A percentile compares a stretch with the other conserved stretches of the same genome.
These are phyloP conservation scores for Rhynchosporium agropyri DNA, from an alignment of 2,329 filamentous ascomycete genomes.

Conservation along the genomic window DNA sequence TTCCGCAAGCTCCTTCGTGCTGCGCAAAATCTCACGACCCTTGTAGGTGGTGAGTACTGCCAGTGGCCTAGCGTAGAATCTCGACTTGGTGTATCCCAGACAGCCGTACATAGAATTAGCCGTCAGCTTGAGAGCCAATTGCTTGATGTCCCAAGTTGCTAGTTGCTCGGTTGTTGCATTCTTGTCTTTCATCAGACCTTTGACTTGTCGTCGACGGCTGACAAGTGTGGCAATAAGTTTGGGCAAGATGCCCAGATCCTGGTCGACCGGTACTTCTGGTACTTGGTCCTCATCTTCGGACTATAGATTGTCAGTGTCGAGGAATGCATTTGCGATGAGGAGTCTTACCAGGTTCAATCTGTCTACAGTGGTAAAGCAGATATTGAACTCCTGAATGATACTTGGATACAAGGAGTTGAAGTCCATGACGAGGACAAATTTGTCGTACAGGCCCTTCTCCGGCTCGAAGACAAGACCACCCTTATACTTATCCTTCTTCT, in stretches of 20 bases:
- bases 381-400: constrained; percentile 99
- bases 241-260: constrained; percentile 83
- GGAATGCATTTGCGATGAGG: neutral
- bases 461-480: constrained; percentile 98
- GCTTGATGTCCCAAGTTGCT: constrained; percentile 97
- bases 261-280: constrained; percentile 78
- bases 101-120: constrained; percentile 99
- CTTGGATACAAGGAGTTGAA: constrained; percentile 99
- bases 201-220: constrained; percentile 85
- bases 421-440: constrained; percentile 98
- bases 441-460: constrained; percentile 96
- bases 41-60: constrained; percentile 97
- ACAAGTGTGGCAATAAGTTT: constrained; percentile 91
- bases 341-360: constrained; percentile 67
- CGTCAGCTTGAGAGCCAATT: constrained; percentile 93
- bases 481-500: constrained; percentile 99
- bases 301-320: constrained; percentile 44
- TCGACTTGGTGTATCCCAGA: constrained; percentile 93
- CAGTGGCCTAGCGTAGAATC: constrained; percentile 93
- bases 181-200: constrained; percentile 95
- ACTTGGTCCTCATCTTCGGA: constrained; percentile 84
- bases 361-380: constrained; percentile 98
- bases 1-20: constrained; percentile 94
- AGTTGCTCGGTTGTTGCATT: constrained; percentile 82
- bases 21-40: constrained; percentile 93